Conservation (phyloP, 2,329 filamentous ascomycete genomes). For the Ophiostoma perfectum region DNA sequence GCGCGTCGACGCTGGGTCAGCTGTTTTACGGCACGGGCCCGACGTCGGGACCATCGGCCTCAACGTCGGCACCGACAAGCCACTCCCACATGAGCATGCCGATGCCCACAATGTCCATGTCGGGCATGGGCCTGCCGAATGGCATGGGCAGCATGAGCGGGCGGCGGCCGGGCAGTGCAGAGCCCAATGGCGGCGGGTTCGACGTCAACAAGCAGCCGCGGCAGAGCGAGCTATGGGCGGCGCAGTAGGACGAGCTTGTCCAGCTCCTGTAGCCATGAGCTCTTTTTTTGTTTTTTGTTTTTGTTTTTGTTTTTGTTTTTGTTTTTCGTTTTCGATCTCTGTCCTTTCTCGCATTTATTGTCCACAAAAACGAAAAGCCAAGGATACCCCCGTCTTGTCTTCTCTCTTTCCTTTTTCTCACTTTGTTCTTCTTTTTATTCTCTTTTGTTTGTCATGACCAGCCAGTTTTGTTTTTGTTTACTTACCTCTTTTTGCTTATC, state of each 20-base stretch:
- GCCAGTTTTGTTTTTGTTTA: background rate
- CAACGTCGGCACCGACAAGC: conserved; percentile 10
- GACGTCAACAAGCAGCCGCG: conserved; percentile 41
- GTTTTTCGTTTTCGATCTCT: background rate
- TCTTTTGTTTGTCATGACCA: background rate
- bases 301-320: background rate
- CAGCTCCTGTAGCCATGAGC: background rate
- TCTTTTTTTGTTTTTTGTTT: background rate
- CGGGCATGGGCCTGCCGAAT: conserved; percentile 8
- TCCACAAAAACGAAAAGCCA: conserved; percentile 4
- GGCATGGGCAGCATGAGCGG: conserved; percentile 43
- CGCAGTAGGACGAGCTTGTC: conserved; percentile 35
- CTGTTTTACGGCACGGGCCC: conserved; percentile 65
- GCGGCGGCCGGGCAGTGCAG: conserved; percentile 68
- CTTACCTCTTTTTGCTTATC: background rate
- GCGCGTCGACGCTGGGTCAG: conserved; percentile 55
- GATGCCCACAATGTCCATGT: conserved; percentile 1
- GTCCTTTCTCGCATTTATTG: background rate
- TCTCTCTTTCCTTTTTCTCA: background rate
- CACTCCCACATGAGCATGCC: background rate
- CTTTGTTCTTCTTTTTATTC: background rate
- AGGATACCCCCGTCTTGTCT: conserved; percentile 17
- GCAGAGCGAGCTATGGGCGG: conserved; percentile 50
- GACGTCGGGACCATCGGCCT: background rate
- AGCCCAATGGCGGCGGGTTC: conserved; percentile 42